Percentiles rank a stretch among this genome's conserved stretches.
These are phyloP conservation scores for Kodamaea laetipori DNA, from an alignment of 805 yeast species.

Conservation along the genomic window DNA sequence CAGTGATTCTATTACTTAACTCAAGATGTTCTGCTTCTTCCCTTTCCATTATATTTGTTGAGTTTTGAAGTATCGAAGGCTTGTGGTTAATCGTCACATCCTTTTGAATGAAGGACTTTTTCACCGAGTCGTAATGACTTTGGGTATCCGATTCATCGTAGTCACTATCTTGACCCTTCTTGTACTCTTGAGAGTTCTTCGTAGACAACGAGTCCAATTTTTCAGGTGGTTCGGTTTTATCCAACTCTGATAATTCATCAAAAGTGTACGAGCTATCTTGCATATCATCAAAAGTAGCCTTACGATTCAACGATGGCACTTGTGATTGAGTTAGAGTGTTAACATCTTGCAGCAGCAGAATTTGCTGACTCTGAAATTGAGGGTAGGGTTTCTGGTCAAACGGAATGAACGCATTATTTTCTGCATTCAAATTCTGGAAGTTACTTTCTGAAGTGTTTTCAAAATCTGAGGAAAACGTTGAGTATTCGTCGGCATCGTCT, in stretches of 20 bases:
- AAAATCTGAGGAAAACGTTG: slow-evolving; percentile 37
- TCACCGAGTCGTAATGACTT: slow-evolving; percentile 9
- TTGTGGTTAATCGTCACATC: slow-evolving; percentile 11
- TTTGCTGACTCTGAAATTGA: neutral
- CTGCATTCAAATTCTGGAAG: slow-evolving; percentile 16
- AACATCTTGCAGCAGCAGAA: neutral
- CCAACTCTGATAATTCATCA: slow-evolving; percentile 29
- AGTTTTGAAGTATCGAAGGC: slow-evolving; percentile 16
- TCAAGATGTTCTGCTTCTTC: slow-evolving; percentile 4
- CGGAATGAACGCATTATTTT: slow-evolving; percentile 17
- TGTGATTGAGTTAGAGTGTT: slow-evolving; percentile 6
- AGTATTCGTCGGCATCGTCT: slow-evolving; percentile 24
- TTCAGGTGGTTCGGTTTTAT: slow-evolving; percentile 8
- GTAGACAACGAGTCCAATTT: slow-evolving; percentile 3
- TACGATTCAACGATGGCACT: slow-evolving; percentile 6
- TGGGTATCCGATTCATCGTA: slow-evolving; percentile 1
- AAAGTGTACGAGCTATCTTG: slow-evolving; percentile 34
- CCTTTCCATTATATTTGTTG: slow-evolving; percentile 11
- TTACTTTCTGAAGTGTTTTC: slow-evolving; percentile 20
- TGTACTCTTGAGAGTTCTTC: slow-evolving; percentile 1
- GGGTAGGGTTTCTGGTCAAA: slow-evolving; percentile 15
- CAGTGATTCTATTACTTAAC: slow-evolving; percentile 14
- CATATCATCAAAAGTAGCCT: slow-evolving; percentile 7
- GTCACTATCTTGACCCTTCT: neutral
- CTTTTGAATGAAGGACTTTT: neutral